A percentile compares a stretch with the other conserved stretches of the same genome.
These are phyloP conservation scores for Penicillium atrosanguineum DNA, from an alignment of 495 filamentous ascomycete species.

Conservation along the genomic window DNA sequence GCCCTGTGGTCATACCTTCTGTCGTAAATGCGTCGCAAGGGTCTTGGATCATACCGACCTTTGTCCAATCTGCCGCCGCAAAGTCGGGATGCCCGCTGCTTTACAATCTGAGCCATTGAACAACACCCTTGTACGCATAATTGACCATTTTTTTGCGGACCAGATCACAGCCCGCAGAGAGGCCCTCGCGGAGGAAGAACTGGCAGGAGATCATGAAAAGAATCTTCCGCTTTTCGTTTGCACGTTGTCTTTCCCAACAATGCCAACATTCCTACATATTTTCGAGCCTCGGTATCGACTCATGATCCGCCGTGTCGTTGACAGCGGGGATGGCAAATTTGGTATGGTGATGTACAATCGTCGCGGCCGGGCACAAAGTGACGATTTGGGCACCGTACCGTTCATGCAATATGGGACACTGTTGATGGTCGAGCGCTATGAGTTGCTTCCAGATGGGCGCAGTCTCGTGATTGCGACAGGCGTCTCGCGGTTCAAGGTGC, in stretches of 20 bases:
- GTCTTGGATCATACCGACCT: conserved; percentile 71
- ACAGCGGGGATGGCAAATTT: conserved; percentile 66
- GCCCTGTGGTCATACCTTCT: conserved; percentile 86
- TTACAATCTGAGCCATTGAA: conserved; percentile 59
- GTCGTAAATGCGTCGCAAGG: conserved; percentile 70
- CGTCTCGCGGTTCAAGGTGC: conserved; percentile 69
- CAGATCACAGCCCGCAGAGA: conserved; percentile 55
- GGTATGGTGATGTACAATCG: conserved; percentile 80
- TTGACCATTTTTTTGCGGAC: conserved; percentile 65
- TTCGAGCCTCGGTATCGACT: conserved; percentile 88
- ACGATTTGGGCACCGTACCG: conserved; percentile 49
- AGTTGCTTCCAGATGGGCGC: conserved; percentile 74
- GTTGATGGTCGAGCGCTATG: conserved; percentile 66
- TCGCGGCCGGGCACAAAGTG: conserved; percentile 48
- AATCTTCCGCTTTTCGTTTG: conserved; percentile 77
- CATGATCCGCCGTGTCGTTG: conserved; percentile 78
- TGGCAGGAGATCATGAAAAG: conserved; percentile 48
- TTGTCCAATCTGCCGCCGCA: conserved; percentile 76
- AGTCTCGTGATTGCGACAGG: conserved; percentile 77
- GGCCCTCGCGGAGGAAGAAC: conserved; percentile 49
- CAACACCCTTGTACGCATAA: conserved; percentile 54
- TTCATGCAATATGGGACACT: conserved; percentile 79
- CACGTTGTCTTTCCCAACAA: conserved; percentile 73
- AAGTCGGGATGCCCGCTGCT: conserved; percentile 58
- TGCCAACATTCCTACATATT: conserved; percentile 85